Base-by-base conservation (phyloP, 2,329 filamentous ascomycete species). In the Diaporthe sp. region DNA sequence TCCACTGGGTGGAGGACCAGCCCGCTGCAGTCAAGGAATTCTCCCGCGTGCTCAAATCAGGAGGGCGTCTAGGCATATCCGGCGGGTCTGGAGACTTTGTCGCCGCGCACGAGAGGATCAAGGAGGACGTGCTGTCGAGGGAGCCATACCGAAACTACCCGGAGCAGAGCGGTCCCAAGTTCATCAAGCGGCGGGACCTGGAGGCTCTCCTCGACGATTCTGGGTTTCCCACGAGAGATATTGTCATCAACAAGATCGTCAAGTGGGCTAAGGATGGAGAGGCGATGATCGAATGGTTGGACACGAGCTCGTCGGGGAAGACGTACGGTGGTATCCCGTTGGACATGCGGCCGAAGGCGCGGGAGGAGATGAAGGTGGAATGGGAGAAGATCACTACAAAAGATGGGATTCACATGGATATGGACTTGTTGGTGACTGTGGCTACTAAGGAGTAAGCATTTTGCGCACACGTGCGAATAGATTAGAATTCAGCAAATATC, bases 251-350 rank as follows among this genome's bases (percentile, higher is more conserved):
- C 58, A 78, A 55, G 19, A 79, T 81, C 28, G 71, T 79, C 71
- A 81, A 81, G 76, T 68, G 33, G 33, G 64, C 64, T 2, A 68
- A 68, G 47, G 22, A 68, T 22, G 64, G 66, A 4, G 78, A 78
- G 8, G 79, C 70, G 22, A 82, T 82, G 81, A 75, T 82, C 47
- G 77, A 81, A 5, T 82, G 81, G 81, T 30, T 82, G 58, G 80
- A 80, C 71, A 80, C 79, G 7, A 82, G 81, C 71, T 81, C 80
- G 30, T 82, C 80, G 5, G 81, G 81, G 35, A 80, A 81, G 75
- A 82, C 80, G 22, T 82, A 81, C 58, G 81, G 81, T 4, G 78
- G 78, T 6, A 79, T 82, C 52, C 81, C 81, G 15, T 58, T 78
- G 3, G 78, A 82, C n/a, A 45, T 82, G 66, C 76, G 79, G 42